Base-by-base conservation (phyloP, 2,329 filamentous ascomycete genomes). In the Lojkania enalia region DNA sequence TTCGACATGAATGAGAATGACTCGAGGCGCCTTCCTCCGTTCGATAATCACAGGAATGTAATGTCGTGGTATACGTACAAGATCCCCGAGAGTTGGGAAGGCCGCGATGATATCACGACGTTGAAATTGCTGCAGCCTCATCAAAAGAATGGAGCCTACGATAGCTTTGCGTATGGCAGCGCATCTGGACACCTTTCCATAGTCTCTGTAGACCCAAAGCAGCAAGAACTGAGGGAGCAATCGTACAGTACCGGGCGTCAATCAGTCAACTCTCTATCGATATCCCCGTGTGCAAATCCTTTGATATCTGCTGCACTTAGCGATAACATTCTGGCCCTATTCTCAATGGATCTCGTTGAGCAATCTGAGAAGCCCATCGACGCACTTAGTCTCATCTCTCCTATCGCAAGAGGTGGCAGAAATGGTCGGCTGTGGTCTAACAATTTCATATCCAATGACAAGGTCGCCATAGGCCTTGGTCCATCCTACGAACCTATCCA, bases 91-190 rank as follows among this genome's bases (percentile, higher is more conserved):
- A 70, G 75, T 33, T 63, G 67, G 18, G 79, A 80, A 46, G 81
- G 72, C 39, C 61, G 75, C 42, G 80, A 85, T 58, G 83, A 86
- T 60, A 79, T 86, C 23, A 80, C 79, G 14, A 73, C 76, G 20
- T 49, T 85, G 37, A 78, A 79, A 51, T 56, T 85, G 1, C 57
- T 86, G 20, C 67, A 67, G 20, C 67, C 74, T 4, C 61, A 70
- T 18, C 71, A 76, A 42, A 58, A 57, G 42, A 48, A 55, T 15
- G 46, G 57, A 4, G 66, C 69, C 14, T 62, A 55, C 5, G 73
- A 81, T 49, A 66, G 76, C 35, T 55, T 84, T 20, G 72, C 84
- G 3, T 73, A 80, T 35, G 80, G 80, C 4, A 80, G 80, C 33
- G 76, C 80, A 15, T 78, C 77, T 54, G 79, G 80, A 9, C 73